Base-by-base conservation (phyloP, 176 grass and related monocot genomes). In the Phragmites australis region DNA sequence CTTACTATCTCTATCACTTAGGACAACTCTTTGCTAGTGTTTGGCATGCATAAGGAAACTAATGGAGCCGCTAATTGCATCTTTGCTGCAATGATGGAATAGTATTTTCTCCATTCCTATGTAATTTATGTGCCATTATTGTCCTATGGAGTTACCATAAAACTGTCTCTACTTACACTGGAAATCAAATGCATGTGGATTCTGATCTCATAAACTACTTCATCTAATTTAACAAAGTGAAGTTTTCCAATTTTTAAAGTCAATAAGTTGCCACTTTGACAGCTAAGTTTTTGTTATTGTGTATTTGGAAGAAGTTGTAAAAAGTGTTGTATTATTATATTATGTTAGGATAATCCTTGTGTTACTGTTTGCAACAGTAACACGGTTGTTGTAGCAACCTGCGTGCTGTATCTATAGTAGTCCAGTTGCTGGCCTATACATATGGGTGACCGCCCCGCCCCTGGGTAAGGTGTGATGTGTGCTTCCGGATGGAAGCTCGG, bases 51-150 rank as follows among this genome's bases (percentile, higher is more conserved):
- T n/a, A n/a, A 29, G 21, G 22, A 75, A 59, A 58, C 27, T 54
- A 37, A 58, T 56, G 22, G n/a, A 40, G 34, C 34, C 81, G 31
- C 58, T 66, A 55, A 41, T 32, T 57, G n/a, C 84, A 58, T 67
- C 21, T 48, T 80, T 31, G 8, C 5, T 83, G 37, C 51, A 42
- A 67, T 56, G 84, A 55, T 63, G 27, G 16, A 72, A 48, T 44
- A 17, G 16, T 56, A 9, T n/a, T 84, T 64, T 19, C n/a, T 43
- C 43, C n/a, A 49, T 11, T 21, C 11, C 16, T 40, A 23, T 68
- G 30, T 84, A 29, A 18, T 32, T 52, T n/a, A 46, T 63, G 10
- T 34, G 53, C 72, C 8, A 68, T 66, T 41, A 12, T 30, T 56
- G 9, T 46, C 57, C 26, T 68, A 46, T 66, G 34, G 37, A 54